Evolutionary conservation across 345 rosid genomes (phyloP), one percentile per base, ranked within the genome.

Genomic region (Arabidopsis arenosa): DNA sequence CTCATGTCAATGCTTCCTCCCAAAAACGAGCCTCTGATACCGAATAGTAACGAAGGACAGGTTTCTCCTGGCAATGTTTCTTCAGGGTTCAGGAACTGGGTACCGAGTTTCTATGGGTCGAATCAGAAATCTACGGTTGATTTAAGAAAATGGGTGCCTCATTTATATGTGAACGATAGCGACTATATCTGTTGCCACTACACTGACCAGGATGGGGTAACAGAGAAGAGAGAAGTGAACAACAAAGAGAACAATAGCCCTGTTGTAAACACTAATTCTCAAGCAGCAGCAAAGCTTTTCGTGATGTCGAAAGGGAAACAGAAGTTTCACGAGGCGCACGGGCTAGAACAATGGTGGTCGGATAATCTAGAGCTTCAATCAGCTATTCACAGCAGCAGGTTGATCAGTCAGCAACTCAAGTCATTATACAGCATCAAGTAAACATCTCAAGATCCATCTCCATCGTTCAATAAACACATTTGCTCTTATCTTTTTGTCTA

Each of bases 301-400:
- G 97, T 93, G n/a, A 83, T 75, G 79, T 91, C 96, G 0, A 93
- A 91, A 79, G 97, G 96, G 79, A 93, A 93, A 63, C 97, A 95
- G 84, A 93, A 84, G 86, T 95, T 93, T 83, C 84, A 80, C 0
- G 98, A 95, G 84, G 98, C 98, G 17, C 99, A 93, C 26, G 97
- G 98, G 14, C 55, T 95, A 13, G 97, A 95, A 75, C 99, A 95
- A 61, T 93, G 99, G 99, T 93, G 99, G 99, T 93, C 99, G 0
- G 96, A 95, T 57, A 88, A 90, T 68, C 78, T 85, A 79, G 88
- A 90, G 61, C 94, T 91, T 67, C 92, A 91, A 58, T 74, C 82
- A 47, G 81, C 89, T 71, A 75, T 87, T n/a, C 83, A 81, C 58
- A 86, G 85, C 78, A 88, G 96, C 88, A 91, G 84, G 70, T 81